These are phyloP conservation scores for Lycium ferocissimum DNA, from an alignment of 257 asterid species.

Conservation along the genomic window DNA sequence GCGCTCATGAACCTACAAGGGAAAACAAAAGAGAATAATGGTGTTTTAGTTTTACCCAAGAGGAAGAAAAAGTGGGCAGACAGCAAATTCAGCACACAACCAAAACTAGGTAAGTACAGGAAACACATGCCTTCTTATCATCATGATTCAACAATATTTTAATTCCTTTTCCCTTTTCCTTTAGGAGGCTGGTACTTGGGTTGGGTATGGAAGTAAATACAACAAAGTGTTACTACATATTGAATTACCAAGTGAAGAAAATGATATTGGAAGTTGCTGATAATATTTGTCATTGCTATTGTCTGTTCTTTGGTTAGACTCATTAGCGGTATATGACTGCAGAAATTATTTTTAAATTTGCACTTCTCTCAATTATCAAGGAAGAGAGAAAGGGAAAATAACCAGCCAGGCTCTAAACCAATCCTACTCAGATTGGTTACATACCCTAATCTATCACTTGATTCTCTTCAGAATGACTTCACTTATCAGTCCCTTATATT, in stretches of 20 bases:
- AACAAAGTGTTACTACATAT: not conserved
- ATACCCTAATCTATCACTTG: not conserved
- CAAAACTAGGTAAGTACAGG: not conserved
- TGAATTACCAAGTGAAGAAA: not conserved
- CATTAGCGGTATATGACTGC: not conserved
- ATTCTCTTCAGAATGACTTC: not conserved
- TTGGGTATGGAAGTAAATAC: conserved; percentile 1
- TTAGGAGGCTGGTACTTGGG: not conserved
- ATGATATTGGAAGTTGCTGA: not conserved
- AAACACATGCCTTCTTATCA: not conserved
- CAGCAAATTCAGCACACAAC: not conserved
- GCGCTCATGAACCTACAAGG: conserved; percentile 87
- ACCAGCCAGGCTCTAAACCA: not conserved
- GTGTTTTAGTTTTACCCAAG: not conserved
- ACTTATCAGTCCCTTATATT: not conserved
- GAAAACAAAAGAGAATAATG: not conserved
- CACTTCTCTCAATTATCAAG: not conserved
- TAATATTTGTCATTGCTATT: not conserved
- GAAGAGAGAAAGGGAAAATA: not conserved
- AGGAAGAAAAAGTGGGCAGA: not conserved
- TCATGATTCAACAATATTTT: not conserved
- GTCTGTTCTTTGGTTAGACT: conserved; percentile 4
- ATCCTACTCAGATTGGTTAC: not conserved
- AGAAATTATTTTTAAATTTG: not conserved
- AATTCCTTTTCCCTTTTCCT: not conserved